Percentiles rank a stretch among this genome's conserved stretches.
These are phyloP conservation scores for Geotrichum bryndzae DNA, from an alignment of 1,139 yeast species.

Conservation along the genomic window DNA sequence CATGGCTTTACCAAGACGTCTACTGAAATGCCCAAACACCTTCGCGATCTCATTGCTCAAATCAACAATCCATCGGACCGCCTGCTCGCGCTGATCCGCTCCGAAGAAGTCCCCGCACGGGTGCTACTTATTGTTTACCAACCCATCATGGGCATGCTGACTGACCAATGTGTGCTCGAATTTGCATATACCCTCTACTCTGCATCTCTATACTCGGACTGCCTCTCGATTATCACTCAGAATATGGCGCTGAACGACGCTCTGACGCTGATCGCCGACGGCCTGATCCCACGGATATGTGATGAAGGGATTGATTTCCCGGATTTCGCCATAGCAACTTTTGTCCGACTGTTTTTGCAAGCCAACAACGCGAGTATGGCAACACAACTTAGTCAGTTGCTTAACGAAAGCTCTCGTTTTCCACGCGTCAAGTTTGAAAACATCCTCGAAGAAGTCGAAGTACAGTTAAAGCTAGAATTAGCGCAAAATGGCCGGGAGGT, in stretches of 20 bases:
- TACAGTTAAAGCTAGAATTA: not conserved
- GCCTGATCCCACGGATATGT: constrained; percentile 2
- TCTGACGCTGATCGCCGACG: not conserved
- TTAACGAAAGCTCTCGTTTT: not conserved
- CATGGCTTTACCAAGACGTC: constrained; percentile 10
- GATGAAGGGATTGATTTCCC: not conserved
- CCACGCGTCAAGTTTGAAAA: not conserved
- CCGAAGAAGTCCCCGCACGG: constrained; percentile 8
- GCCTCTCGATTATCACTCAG: constrained; percentile 7
- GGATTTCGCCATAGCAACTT: not conserved
- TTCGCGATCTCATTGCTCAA: constrained; percentile 3
- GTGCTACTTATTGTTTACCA: constrained; percentile 6
- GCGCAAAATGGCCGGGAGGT: not conserved
- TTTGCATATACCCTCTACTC: constrained; percentile 8
- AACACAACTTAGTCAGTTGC: constrained; percentile 8
- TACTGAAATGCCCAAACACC: constrained; percentile 4
- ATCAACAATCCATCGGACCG: constrained; percentile 11
- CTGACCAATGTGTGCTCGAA: constrained; percentile 7
- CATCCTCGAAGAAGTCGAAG: constrained; percentile 1
- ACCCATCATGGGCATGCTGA: constrained; percentile 9
- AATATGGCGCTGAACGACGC: constrained; percentile 9
- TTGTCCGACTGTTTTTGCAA: constrained; percentile 1
- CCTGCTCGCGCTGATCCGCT: constrained; percentile 7
- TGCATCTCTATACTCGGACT: constrained; percentile 1
- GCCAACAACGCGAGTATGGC: constrained; percentile 7